Evolutionary conservation across 208 protist genomes (phyloP).

Genomic region (Wallacemonas rigidus): DNA sequence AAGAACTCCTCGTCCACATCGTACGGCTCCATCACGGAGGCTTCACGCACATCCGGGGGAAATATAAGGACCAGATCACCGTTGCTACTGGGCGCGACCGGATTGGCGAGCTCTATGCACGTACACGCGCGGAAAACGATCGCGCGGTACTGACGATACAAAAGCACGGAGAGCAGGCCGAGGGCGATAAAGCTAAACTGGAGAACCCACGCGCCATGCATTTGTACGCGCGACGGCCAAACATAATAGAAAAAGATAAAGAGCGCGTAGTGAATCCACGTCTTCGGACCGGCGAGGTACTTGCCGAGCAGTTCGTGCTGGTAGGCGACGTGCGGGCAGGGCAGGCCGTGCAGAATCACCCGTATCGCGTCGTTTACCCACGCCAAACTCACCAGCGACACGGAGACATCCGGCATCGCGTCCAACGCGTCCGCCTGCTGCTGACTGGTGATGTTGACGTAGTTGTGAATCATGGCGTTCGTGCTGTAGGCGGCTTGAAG

Average conservation of each 20-base stretch:
- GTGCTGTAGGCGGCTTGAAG: slow-evolving; percentile 9
- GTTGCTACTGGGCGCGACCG: slow-evolving; percentile 53
- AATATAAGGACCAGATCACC: slow-evolving; percentile 74
- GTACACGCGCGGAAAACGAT: slow-evolving; percentile 52
- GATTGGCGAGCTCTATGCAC: slow-evolving; percentile 75
- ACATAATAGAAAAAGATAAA: slow-evolving; percentile 51
- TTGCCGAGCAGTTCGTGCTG: slow-evolving; percentile 17
- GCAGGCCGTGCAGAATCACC: slow-evolving; percentile 54
- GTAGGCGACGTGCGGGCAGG: slow-evolving; percentile 40
- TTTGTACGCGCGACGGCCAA: slow-evolving; percentile 45
- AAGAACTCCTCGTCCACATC: slow-evolving; percentile 42
- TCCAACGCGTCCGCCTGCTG: neutral
- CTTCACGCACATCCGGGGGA: slow-evolving; percentile 17
- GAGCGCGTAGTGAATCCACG: slow-evolving; percentile 11
- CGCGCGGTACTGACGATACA: slow-evolving; percentile 48
- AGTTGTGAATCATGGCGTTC: slow-evolving; percentile 4
- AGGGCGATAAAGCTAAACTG: slow-evolving; percentile 47
- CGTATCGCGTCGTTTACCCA: slow-evolving; percentile 41
- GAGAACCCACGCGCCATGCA: slow-evolving; percentile 59
- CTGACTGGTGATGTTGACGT: neutral
- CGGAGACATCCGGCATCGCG: neutral
- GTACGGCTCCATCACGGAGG: slow-evolving; percentile 17
- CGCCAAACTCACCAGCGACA: slow-evolving; percentile 29
- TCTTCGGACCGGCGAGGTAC: slow-evolving; percentile 7
- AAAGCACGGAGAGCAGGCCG: slow-evolving; percentile 22